Evolutionary conservation across 208 protist genomes (phyloP).

Genomic region (Trypanosoma cruzi): DNA sequence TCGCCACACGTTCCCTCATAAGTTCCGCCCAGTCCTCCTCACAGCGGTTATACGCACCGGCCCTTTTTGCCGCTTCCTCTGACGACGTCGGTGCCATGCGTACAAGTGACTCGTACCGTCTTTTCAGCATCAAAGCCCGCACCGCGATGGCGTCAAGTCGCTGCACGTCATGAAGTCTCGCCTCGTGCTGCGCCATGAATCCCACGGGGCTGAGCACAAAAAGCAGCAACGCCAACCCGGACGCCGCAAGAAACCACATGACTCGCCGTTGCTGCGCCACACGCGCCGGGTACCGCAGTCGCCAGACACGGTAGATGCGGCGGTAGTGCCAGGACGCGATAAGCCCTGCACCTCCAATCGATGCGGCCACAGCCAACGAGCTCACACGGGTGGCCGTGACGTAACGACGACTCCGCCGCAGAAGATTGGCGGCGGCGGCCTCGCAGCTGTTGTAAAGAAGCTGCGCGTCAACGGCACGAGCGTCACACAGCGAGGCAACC

Average conservation of each 20-base stretch:
- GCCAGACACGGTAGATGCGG: constrained; percentile 59
- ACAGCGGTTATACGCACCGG: constrained; percentile 7
- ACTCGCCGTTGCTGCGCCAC: constrained; percentile 29
- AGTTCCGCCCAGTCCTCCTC: constrained; percentile 24
- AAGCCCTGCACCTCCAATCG: constrained; percentile 21
- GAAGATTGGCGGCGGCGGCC: constrained; percentile 25
- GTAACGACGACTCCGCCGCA: constrained; percentile 19
- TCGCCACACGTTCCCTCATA: constrained; percentile 15
- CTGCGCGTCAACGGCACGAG: constrained; percentile 42
- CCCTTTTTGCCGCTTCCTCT: not conserved
- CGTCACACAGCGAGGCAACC: constrained; percentile 18
- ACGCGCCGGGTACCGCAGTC: constrained; percentile 37
- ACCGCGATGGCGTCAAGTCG: constrained; percentile 44
- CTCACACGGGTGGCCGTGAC: constrained; percentile 29
- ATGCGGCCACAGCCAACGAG: constrained; percentile 10
- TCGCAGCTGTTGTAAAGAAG: constrained; percentile 52
- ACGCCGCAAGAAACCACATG: constrained; percentile 10
- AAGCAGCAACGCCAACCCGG: constrained; percentile 27
- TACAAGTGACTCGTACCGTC: constrained; percentile 8
- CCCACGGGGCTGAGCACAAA: constrained; percentile 53
- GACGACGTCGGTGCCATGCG: no score
- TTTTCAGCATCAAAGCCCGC: constrained; percentile 34
- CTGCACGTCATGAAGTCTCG: constrained; percentile 24
- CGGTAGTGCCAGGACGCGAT: constrained; percentile 44
- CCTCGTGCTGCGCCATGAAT: constrained; percentile 28